Conservation (phyloP, 805 yeast genomes). For the Yarrowia sp. region DNA sequence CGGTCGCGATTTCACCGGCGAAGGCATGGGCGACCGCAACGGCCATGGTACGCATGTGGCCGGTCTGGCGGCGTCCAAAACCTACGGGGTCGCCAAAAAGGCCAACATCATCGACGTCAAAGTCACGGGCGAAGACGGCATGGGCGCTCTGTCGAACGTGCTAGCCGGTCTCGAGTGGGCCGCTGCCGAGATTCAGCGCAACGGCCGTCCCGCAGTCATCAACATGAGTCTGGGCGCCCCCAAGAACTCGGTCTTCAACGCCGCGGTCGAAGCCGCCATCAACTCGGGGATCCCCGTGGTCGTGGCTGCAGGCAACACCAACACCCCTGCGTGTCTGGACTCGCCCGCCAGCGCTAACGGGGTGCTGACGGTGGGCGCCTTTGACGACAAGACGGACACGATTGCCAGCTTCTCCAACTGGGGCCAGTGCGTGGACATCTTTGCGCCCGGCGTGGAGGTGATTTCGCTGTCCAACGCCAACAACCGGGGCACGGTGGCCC, state of each 20-base stretch:
- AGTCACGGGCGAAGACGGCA: conserved; percentile 70
- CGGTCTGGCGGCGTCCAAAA: conserved; percentile 79
- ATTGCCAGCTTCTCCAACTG: conserved; percentile 86
- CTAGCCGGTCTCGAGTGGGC: conserved; percentile 57
- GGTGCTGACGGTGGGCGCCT: conserved; percentile 87
- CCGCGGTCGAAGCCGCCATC: conserved; percentile 45
- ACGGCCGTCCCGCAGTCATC: conserved; percentile 42
- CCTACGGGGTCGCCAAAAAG: conserved; percentile 83
- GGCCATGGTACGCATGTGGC: conserved; percentile 96
- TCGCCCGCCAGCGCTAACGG: conserved; percentile 82
- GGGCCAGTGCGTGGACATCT: conserved; percentile 89
- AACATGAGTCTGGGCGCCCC: conserved; percentile 47
- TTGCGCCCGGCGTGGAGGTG: conserved; percentile 87
- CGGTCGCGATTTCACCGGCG: conserved; percentile 68
- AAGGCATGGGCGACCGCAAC: conserved; percentile 66
- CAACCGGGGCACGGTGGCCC: conserved; percentile 40
- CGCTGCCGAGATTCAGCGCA: conserved; percentile 67
- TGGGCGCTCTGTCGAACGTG: conserved; percentile 58
- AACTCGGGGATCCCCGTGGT: conserved; percentile 47
- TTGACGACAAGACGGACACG: conserved; percentile 73
- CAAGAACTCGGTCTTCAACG: conserved; percentile 44
- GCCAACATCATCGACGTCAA: conserved; percentile 73
- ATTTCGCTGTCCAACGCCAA: conserved; percentile 55
- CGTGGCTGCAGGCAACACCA: conserved; percentile 68
- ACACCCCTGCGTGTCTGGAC: conserved; percentile 77